Percentiles rank a stretch among this genome's conserved stretches.
phyloP scores from a whole-genome alignment of 306 rosid genomes.

The Lagenaria siceraria region DNA sequence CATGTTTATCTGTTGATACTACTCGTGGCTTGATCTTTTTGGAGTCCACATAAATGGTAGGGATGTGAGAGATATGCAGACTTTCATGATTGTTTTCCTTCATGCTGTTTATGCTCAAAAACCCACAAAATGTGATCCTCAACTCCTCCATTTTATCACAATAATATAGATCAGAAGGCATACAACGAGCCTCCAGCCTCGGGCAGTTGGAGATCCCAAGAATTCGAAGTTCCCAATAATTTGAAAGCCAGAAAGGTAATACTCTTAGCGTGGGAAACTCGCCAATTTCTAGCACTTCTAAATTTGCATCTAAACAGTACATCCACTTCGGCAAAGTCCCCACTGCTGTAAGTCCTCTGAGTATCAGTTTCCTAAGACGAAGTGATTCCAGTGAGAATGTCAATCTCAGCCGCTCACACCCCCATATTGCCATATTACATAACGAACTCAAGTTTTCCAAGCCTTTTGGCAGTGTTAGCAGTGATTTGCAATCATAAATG shows the following conservation, averaged over 20 bases:
- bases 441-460: neutral
- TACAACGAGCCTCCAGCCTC: neutral
- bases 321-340: neutral
- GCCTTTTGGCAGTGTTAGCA: neutral
- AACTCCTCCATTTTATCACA: neutral
- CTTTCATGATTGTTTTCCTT: neutral
- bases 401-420: neutral
- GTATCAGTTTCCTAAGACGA: neutral
- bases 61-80: neutral
- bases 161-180: rapidly evolving
- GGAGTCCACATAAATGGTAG: neutral
- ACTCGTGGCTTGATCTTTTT: neutral
- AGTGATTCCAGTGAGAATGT: neutral
- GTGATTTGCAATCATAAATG: neutral
- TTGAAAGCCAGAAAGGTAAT: neutral
- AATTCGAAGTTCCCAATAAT: neutral
- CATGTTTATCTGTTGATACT: neutral
- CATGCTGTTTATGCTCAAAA: neutral
- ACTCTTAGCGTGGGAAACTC: neutral
- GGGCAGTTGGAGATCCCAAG: slow-evolving; percentile 6
- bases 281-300: neutral
- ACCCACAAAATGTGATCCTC: slow-evolving; percentile 3
- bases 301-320: rapidly evolving
- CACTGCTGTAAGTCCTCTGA: neutral
- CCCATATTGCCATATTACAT: neutral